Evolutionary conservation across 495 filamentous ascomycete species (phyloP), one percentile per base, ranked within the genome.

Genomic region (Penicillium macrosclerotiorum): DNA sequence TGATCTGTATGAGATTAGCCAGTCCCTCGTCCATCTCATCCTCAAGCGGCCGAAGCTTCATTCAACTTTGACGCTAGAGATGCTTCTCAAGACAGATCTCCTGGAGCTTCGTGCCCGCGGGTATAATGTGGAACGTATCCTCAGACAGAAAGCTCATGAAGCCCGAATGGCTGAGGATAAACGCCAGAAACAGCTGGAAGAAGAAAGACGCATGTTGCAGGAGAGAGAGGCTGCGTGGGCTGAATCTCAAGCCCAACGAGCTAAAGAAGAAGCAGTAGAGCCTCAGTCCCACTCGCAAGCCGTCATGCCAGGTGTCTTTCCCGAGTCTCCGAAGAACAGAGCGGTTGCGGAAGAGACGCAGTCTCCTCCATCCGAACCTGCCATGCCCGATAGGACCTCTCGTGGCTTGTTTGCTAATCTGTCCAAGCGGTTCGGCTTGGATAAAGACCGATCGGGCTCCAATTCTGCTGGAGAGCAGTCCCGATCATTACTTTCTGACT

Each of bases 121-220:
- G 3, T 96, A 93, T 68, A 97, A 99, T 52, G 93, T 97, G 30
- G 88, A 93, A 43, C 82, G 93, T 12, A 95, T 97, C 55, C 74
- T 99, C 14, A 80, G 85, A 23, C 81, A 83, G 24, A 91, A 90
- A 65, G 89, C 84, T 8, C 84, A 85, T 5, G 90, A 97, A 60
- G 84, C 86, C 11, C 77, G 86, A 20, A 82, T 96, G 54, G 90
- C 88, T 4, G 88, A 96, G 52, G 84, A 89, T 54, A 79, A 86
- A 49, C 78, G 86, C 13, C 79, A 83, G 58, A 87, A 85, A 54
- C 82, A 89, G 30, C 47, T 90, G 11, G 89, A 94, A 34, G 82
- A 85, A 39, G 88, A 96, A 59, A 71, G 72, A 34, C 78, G 79
- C 55, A 71, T 67, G 16, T 66, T 82, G 17, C 82, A 85, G 45